These are phyloP conservation scores for Oenanthe sinensis DNA, from an alignment of 129 eudicot genomes.

Conservation along the genomic window DNA sequence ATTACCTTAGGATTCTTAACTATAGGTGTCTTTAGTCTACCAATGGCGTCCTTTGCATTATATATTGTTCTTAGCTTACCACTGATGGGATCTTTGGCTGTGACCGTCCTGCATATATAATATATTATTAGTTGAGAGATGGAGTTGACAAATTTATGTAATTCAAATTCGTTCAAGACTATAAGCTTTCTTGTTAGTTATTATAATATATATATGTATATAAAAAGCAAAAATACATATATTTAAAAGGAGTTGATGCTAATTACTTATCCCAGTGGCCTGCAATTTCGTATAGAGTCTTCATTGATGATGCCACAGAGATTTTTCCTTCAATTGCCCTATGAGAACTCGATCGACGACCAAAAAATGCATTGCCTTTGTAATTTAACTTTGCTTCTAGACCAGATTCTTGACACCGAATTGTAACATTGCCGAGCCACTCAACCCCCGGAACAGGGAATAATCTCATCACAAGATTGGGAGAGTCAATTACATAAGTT, in stretches of 20 bases:
- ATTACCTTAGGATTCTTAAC: slow-evolving; percentile 61
- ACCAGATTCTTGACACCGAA: slow-evolving; percentile 65
- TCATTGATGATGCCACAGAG: slow-evolving; percentile 26
- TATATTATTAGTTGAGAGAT: background rate
- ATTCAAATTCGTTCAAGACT: background rate
- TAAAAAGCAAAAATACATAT: background rate
- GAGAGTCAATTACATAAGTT: slow-evolving; percentile 60
- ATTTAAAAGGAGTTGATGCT: background rate
- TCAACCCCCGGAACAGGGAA: slow-evolving; percentile 64
- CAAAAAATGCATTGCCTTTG: slow-evolving; percentile 40
- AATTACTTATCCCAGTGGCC: slow-evolving; percentile 97
- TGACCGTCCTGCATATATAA: slow-evolving; percentile 43
- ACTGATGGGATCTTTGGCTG: slow-evolving; percentile 40
- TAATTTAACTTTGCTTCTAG: slow-evolving; percentile 64
- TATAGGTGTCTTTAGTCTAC: slow-evolving; percentile 52
- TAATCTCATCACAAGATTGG: slow-evolving; percentile 66
- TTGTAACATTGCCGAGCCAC: slow-evolving; percentile 61
- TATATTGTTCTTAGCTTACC: slow-evolving; percentile 53
- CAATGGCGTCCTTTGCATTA: slow-evolving; percentile 58
- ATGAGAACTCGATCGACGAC: slow-evolving; percentile 28
- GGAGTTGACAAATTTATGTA: background rate
- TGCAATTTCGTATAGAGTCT: slow-evolving; percentile 45
- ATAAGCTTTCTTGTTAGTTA: too few species aligned
- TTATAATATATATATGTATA: too few species aligned
- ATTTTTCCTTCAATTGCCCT: slow-evolving; percentile 70